Conservation (phyloP, 2,329 filamentous ascomycete genomes). For the Myriosclerotinia scirpicola region DNA sequence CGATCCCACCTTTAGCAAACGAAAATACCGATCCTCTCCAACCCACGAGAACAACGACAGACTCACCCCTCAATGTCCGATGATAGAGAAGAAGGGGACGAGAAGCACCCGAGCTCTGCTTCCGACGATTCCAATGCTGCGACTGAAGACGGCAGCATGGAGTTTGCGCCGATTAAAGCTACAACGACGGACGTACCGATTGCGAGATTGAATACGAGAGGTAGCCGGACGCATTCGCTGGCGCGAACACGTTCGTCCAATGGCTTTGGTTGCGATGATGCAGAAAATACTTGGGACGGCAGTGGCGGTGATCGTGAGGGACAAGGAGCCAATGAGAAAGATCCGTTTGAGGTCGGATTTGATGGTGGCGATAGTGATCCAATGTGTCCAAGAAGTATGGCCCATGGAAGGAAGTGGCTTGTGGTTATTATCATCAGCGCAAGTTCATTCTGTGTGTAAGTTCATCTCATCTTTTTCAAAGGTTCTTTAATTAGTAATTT, state of each 20-base stretch:
- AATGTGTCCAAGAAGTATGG: conserved; percentile 70
- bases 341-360: conserved; percentile 70
- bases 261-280: conserved; percentile 40
- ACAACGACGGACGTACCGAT: conserved; percentile 2
- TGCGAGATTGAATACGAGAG: conserved; percentile 6
- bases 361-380: conserved; percentile 71
- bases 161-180: conserved; percentile 32
- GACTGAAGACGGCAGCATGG: conserved; percentile 23
- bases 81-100: not conserved
- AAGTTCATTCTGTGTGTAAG: conserved; percentile 81
- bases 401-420: conserved; percentile 68
- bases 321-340: conserved; percentile 39
- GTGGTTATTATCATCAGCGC: conserved; percentile 73
- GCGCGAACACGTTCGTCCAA: conserved; percentile 37
- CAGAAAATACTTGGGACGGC: conserved; percentile 21
- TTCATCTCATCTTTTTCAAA: conserved; percentile 37
- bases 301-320: conserved; percentile 30
- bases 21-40: not conserved
- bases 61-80: conserved; percentile 10
- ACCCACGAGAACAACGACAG: not conserved
- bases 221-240: conserved; percentile 26
- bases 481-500: not conserved
- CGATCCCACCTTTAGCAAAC: not conserved
- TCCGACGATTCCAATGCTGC: not conserved
- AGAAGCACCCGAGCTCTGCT: not conserved